Evolutionary conservation across 768 basidiomycete genomes (phyloP), one percentile per base, ranked within the genome.

Genomic region (Rhizopogon vinicolor): DNA sequence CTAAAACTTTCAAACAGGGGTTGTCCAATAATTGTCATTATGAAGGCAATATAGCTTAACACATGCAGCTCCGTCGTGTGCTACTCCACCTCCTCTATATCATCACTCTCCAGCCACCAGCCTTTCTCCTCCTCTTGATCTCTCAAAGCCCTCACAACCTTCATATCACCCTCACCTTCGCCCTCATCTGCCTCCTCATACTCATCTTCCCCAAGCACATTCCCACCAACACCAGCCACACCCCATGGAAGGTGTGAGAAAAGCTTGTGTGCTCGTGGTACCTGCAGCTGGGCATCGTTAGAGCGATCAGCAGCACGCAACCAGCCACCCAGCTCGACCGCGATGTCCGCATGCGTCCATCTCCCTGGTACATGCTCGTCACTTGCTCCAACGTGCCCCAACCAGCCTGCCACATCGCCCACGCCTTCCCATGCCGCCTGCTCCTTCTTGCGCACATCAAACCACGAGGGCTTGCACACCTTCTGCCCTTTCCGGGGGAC

Each of bases 381-480:
- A 12, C 22, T 41, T 51, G 43, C 48, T 8, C 45, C 60, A 31
- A 61, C 69, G 29, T 66, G 70, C 13, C 74, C 67, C 16, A 89
- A 68, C 91, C 91, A 91, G 43, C 71, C 72, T 14, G 59, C 51
- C 0, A 82, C 78, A 60, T 82, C 79, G 51, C 76, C 71, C 37
- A 90, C 75, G 18, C 77, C 82, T 51, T 79, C 83, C 70, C 78
- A 78, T 4, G 83, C 83, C n/a, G 81, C 79, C 56, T 81, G 78
- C 63, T 83, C 81, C 63, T 73, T 77, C 29, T 73, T 71, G 13
- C 85, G 72, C 41, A 71, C 72, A 29, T 87, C 84, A 67, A 94
- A 99, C 72, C 89, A 93, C 31, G 84, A 82, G 3, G 93, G 91
- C 72, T 98, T 98, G 74, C 78, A 85, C 13, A 91, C 74, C 62